Percentiles rank a stretch among this genome's conserved stretches.
These are phyloP conservation scores for Neurospora sp. DNA, from an alignment of 2,329 filamentous ascomycete genomes.

Conservation along the genomic window DNA sequence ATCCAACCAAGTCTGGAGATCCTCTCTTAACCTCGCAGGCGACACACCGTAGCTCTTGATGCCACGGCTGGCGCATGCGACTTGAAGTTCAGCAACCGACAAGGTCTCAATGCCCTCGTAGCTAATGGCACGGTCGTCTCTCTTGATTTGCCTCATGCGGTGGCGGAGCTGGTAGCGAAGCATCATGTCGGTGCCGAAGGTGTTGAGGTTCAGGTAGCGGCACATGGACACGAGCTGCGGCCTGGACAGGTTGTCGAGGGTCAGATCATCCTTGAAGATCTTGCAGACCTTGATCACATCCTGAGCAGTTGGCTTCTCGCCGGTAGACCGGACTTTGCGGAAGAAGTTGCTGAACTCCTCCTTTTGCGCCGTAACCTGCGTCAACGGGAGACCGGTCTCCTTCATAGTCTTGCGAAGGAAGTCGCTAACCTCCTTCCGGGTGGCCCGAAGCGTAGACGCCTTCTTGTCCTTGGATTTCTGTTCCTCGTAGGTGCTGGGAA, in stretches of 20 bases:
- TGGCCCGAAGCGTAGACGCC: slow-evolving; percentile 68
- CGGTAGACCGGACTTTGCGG: slow-evolving; percentile 86
- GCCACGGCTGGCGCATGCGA: slow-evolving; percentile 82
- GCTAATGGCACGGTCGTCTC: slow-evolving; percentile 87
- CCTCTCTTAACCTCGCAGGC: slow-evolving; percentile 76
- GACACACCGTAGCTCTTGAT: slow-evolving; percentile 89
- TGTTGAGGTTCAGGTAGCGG: slow-evolving; percentile 95
- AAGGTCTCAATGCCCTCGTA: slow-evolving; percentile 90
- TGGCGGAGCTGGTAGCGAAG: slow-evolving; percentile 94
- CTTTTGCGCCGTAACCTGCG: slow-evolving; percentile 71
- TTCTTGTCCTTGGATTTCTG: slow-evolving; percentile 87
- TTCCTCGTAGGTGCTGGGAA: slow-evolving; percentile 93
- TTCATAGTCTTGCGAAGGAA: slow-evolving; percentile 83
- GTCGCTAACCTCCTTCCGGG: slow-evolving; percentile 83
- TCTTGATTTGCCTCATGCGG: slow-evolving; percentile 98
- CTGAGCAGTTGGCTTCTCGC: slow-evolving; percentile 75
- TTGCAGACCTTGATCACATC: slow-evolving; percentile 99
- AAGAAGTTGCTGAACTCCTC: slow-evolving; percentile 97
- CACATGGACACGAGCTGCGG: slow-evolving; percentile 97
- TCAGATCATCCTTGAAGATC: slow-evolving; percentile 96
- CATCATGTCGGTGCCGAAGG: slow-evolving; percentile 96
- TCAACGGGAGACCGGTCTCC: slow-evolving; percentile 88
- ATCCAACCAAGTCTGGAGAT: slow-evolving; percentile 89
- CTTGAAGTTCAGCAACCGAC: slow-evolving; percentile 88
- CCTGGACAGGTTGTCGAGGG: slow-evolving; percentile 89